phyloP scores from a whole-genome alignment of 352 stramenopile species.

The Globisporangium splendens region DNA sequence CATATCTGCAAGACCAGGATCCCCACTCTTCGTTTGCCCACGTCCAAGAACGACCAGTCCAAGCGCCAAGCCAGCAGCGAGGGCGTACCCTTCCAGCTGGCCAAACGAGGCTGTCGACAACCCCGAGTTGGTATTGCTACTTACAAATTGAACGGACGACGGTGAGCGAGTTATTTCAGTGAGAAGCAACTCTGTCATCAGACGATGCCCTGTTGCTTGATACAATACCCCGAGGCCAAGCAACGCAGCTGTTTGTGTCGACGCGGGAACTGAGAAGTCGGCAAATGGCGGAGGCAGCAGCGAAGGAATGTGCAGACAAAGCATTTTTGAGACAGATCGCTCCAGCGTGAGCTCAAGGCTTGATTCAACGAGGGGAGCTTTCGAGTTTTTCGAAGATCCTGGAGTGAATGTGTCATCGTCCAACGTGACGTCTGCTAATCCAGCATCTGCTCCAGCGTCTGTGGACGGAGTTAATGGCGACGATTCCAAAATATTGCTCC shows the following conservation, averaged over 20 bases:
- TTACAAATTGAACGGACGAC: conserved; percentile 66
- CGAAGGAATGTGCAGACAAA: conserved; percentile 97
- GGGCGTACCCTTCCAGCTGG: conserved; percentile 93
- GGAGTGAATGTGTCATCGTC: conserved; percentile 15
- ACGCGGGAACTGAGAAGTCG: conserved; percentile 94
- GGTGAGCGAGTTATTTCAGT: conserved; percentile 93
- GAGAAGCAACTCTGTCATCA: conserved; percentile 98
- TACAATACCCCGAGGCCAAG: conserved; percentile 96
- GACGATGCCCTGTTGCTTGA: conserved; percentile 91
- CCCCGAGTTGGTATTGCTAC: conserved; percentile 32
- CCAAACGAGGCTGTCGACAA: conserved; percentile 60
- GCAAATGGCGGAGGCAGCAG: conserved; percentile 93
- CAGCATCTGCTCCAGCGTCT: neutral
- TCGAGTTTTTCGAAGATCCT: conserved; percentile 16
- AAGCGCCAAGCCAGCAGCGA: conserved; percentile 91
- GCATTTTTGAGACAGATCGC: conserved; percentile 95
- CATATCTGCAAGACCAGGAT: conserved; percentile 92
- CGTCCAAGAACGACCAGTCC: conserved; percentile 94
- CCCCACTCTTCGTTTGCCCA: conserved; percentile 54
- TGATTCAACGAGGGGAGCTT: conserved; percentile 33
- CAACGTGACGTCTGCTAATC: conserved; percentile 7
- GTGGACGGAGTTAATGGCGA: conserved; percentile 1
- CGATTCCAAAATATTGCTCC: neutral
- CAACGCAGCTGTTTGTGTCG: conserved; percentile 94
- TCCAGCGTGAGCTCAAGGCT: conserved; percentile 66